These are phyloP conservation scores for Chaetomium sp. DNA, from an alignment of 2,329 filamentous ascomycete genomes.

Conservation along the genomic window DNA sequence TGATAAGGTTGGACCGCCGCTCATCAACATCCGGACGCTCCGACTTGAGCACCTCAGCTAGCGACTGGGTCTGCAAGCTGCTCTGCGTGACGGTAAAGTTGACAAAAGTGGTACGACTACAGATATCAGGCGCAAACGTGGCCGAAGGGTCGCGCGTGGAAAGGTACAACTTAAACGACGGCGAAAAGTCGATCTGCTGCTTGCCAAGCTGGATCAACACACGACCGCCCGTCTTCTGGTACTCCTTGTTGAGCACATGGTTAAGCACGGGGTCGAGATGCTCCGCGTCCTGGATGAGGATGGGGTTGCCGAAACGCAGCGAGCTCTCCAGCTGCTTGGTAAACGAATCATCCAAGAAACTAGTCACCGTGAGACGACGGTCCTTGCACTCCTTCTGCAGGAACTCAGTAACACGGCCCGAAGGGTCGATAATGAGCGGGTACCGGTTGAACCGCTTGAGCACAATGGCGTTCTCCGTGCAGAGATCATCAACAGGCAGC, in stretches of 20 bases:
- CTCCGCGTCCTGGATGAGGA: conserved; percentile 96
- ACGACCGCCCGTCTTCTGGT: conserved; percentile 96
- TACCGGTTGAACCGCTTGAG: conserved; percentile 98
- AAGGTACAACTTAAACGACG: conserved; percentile 88
- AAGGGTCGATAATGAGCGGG: conserved; percentile 96
- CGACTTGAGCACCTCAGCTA: conserved; percentile 95
- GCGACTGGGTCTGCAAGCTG: conserved; percentile 94
- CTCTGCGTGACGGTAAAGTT: conserved; percentile 99
- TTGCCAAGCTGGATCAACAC: conserved; percentile 97
- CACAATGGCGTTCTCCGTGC: conserved; percentile 97
- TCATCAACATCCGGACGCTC: conserved; percentile 97
- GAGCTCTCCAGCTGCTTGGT: conserved; percentile 97
- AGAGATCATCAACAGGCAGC: conserved; percentile 91
- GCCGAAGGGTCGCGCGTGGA: conserved; percentile 95
- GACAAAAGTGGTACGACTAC: conserved; percentile 97
- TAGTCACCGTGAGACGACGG: conserved; percentile 88
- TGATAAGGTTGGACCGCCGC: conserved; percentile 92
- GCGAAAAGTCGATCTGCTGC: conserved; percentile 98
- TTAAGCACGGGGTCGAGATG: conserved; percentile 96
- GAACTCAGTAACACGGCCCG: conserved; percentile 90
- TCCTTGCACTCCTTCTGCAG: conserved; percentile 91
- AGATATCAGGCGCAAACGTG: conserved; percentile 91
- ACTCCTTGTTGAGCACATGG: conserved; percentile 98
- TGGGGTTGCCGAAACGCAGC: conserved; percentile 94
- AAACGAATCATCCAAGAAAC: conserved; percentile 96